Base-by-base conservation (phyloP, 225 moss, liverwort and hornwort species). In the Anthoceros angustus region DNA sequence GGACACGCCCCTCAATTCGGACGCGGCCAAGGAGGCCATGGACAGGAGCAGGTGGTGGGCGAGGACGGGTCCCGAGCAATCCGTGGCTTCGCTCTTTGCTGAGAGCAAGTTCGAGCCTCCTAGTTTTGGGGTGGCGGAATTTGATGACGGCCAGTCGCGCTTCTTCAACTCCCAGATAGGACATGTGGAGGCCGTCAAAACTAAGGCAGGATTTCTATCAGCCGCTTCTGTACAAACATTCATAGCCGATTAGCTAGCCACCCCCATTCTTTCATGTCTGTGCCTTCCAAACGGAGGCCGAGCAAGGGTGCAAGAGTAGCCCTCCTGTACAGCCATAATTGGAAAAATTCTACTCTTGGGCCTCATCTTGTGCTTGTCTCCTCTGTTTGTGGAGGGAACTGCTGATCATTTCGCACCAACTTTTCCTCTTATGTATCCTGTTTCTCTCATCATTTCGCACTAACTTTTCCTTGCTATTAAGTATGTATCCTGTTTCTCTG, bases 31-130 rank as follows among this genome's bases (percentile, higher is more conserved):
- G 55, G 55, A 55, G 55, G 55, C 55, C 12, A 55, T 55, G 55
- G 55, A 55, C 55, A 55, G 55, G 23, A 55, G 55, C 55, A 15
- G 55, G 55, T 55, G 55, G 55, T 55, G 55, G 55, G 55, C 55
- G 8, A 55, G 55, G 55, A 55, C 23, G 10, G 55, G 55, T 7
- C 55, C 55, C 6, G 55, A 55, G 8, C 7, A 18, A 12, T 55
- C 55, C 32, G 4, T 32, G 55, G 16, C 23, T 23, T 55, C 55
- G 55, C 2, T 48, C 12, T 12, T 18, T 2, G 14, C 46, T 5
- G 55, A 55, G 18, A 55, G 55, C n/a, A 55, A 55, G n/a, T 55
- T 55, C n/a, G 55, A 55, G 23, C 55, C 55, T 55, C 55, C 55
- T 20, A 23, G 18, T 18, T 55, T 55, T 15, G 55, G 55, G 23